A percentile compares a stretch with the other conserved stretches of the same genome.
Evolutionary conservation across 1,284 basidiomycete species (phyloP).

Genomic region (Tremellales sp.): DNA sequence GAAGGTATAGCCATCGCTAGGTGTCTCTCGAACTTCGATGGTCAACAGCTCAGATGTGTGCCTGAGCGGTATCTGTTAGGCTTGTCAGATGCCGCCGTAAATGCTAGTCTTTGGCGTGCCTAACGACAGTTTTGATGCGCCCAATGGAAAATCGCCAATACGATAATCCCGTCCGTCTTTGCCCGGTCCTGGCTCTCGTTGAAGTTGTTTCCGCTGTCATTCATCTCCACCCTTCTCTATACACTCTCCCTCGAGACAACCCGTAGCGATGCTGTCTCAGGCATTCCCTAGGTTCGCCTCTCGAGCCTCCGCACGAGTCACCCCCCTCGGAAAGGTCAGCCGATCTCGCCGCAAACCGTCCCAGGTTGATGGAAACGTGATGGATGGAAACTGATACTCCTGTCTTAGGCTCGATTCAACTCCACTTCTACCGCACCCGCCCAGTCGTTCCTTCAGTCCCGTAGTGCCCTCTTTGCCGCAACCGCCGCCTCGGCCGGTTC

Average conservation of each 20-base stretch:
- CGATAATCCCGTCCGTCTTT: not conserved
- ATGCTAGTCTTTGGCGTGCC: too few species aligned
- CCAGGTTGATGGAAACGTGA: not conserved
- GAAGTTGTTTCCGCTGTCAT: not conserved
- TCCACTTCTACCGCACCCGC: conserved; percentile 27
- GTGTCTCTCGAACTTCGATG: too few species aligned
- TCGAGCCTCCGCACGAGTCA: conserved; percentile 24
- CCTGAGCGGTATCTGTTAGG: too few species aligned
- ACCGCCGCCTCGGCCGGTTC: conserved; percentile 79
- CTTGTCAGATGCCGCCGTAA: too few species aligned
- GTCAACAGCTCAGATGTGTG: too few species aligned
- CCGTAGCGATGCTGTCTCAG: conserved; percentile 38
- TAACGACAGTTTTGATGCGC: too few species aligned
- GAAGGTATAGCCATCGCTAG: too few species aligned
- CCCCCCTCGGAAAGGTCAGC: conserved; percentile 7
- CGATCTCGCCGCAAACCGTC: not conserved
- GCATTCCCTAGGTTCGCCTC: conserved; percentile 40
- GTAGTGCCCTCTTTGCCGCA: conserved; percentile 70
- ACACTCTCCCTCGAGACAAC: conserved; percentile 1
- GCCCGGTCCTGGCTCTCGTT: too few species aligned
- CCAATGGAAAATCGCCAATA: too few species aligned
- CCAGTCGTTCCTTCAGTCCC: conserved; percentile 54
- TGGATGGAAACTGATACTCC: not conserved
- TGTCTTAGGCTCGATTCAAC: conserved; percentile 37
- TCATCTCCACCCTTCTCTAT: not conserved